Evolutionary conservation across 2,329 filamentous ascomycete genomes (phyloP).

Genomic region (Penicillium rolfsii): DNA sequence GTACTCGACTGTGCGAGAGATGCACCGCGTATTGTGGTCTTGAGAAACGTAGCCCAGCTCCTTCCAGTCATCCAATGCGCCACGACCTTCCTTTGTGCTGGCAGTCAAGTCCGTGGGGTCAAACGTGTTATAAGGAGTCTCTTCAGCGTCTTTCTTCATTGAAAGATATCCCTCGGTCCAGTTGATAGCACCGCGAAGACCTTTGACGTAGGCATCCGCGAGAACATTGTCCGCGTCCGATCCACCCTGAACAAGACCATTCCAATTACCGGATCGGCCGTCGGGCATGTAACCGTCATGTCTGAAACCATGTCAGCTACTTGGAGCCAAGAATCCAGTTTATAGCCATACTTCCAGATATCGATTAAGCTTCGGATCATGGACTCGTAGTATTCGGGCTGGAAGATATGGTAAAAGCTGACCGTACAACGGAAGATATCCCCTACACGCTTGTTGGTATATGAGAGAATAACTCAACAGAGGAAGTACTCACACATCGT

Average conservation of each 20-base stretch:
- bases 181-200: conserved; percentile 63
- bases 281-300: conserved; percentile 65
- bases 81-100: conserved; percentile 69
- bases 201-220: conserved; percentile 73
- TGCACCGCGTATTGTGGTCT: conserved; percentile 60
- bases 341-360: conserved; percentile 58
- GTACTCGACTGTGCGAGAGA: conserved; percentile 69
- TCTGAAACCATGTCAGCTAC: conserved; percentile 9
- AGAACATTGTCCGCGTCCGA: conserved; percentile 73
- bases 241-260: conserved; percentile 65
- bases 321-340: too few species aligned
- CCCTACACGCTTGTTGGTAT: conserved; percentile 53
- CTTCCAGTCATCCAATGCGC: conserved; percentile 71
- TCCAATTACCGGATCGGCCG: conserved; percentile 69
- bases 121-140: conserved; percentile 63
- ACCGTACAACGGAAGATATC: conserved; percentile 67
- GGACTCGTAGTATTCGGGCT: conserved; percentile 65
- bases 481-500: conserved; percentile 52
- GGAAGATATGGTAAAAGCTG: conserved; percentile 66
- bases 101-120: conserved; percentile 58
- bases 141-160: conserved; percentile 70
- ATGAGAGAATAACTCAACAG: neutral
- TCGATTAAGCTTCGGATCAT: conserved; percentile 70
- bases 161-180: conserved; percentile 67
- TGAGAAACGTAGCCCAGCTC: conserved; percentile 66